Base-by-base conservation (phyloP, 176 grass and related monocot genomes). In the Pontederia paniculata region DNA sequence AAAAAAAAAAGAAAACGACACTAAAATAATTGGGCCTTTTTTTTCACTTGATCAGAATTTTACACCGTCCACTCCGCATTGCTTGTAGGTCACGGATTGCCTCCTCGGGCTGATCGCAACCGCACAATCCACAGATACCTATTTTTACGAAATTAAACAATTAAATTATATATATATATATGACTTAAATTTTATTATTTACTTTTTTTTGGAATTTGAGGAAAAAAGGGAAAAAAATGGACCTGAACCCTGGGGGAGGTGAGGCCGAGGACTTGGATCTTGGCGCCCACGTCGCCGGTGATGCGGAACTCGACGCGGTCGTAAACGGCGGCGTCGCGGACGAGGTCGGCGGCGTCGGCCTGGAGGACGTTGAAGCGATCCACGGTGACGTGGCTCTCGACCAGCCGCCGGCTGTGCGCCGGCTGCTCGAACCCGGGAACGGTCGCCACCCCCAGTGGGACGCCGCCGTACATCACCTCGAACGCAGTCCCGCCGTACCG, bases 281-380 rank as follows among this genome's bases (percentile, higher is more conserved):
- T 84, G 45, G 86, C 93, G 28, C 72, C 66, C 66, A 98, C 75
- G 65, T 98, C 93, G 52, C 93, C 93, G 75, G 87, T 84, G 72
- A 98, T 81, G 69, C 83, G 83, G 60, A 98, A 75, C 43, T 98
- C 87, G 57, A 98, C 93, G 66, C 87, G 80, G 68, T 98, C 93
- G 69, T 76, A 74, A 45, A 98, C 60, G 37, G 83, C 65, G 42
- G 87, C 93, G 64, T 98, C 93, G 44, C 93, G 81, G 17, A 98
- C 66, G 72, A 98, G 81, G 55, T 98, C 83, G 79, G 84, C 72
- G 13, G 87, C 83, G 52, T 87, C 83, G 72, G 87, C 78, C 78
- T 98, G 93, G 54, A 89, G 78, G 57, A 98, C 93, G 57, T 98
- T 87, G 74, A 91, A 98, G 74, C 80, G 86, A 74, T 91, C 87